Percentiles rank a stretch among this genome's conserved stretches.
These are phyloP conservation scores for Fusarium chlamydosporum DNA, from an alignment of 2,329 filamentous ascomycete species.

Conservation along the genomic window DNA sequence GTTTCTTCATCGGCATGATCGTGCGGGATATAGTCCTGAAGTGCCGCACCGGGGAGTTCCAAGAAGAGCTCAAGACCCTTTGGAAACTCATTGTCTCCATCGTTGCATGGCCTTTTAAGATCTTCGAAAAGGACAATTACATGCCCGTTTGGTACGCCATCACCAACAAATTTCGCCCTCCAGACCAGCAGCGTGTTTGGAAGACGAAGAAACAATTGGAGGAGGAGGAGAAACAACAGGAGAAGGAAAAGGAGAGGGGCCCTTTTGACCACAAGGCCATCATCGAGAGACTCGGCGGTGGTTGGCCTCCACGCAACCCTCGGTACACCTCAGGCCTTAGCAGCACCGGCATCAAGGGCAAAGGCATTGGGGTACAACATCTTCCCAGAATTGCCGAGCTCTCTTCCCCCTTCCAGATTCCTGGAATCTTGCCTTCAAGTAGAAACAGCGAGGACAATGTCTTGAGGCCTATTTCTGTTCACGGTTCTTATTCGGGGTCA, in stretches of 20 bases:
- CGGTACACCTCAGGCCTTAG: background rate
- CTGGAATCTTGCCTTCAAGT: background rate
- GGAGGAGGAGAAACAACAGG: background rate
- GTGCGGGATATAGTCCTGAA: slow-evolving; percentile 33
- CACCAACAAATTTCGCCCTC: slow-evolving; percentile 37
- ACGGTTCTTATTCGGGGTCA: background rate
- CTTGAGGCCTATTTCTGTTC: background rate
- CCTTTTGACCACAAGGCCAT: slow-evolving; percentile 10
- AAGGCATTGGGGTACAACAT: background rate
- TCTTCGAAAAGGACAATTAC: slow-evolving; percentile 22
- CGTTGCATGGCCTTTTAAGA: slow-evolving; percentile 2
- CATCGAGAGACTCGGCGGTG: slow-evolving; percentile 17
- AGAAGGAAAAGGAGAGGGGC: background rate
- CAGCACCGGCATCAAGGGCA: background rate
- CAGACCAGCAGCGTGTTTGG: slow-evolving; percentile 13
- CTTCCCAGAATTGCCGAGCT: background rate
- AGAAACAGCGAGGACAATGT: background rate
- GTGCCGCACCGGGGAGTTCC: slow-evolving; percentile 30
- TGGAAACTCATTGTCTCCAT: background rate
- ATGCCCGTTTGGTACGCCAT: slow-evolving; percentile 13
- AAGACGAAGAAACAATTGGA: background rate
- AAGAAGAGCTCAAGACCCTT: slow-evolving; percentile 10
- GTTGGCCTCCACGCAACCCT: background rate
- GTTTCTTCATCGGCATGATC: slow-evolving; percentile 25
- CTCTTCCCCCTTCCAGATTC: slow-evolving; percentile 15